Conservation (phyloP, 305 asterid genomes). For the Rubia peregrina region DNA sequence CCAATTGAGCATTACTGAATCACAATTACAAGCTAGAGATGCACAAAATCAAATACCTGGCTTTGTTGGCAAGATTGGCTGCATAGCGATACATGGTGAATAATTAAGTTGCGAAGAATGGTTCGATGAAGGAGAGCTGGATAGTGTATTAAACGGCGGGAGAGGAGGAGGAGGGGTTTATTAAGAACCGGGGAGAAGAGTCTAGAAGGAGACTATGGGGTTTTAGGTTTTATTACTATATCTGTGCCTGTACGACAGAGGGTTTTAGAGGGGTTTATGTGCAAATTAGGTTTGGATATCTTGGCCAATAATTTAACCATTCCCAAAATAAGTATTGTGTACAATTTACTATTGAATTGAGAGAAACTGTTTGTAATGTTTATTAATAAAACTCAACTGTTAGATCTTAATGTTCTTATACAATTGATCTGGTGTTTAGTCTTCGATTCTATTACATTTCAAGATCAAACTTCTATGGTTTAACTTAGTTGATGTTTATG, state of each 20-base stretch:
- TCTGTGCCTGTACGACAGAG: neutral
- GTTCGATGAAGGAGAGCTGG: neutral
- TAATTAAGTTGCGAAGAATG: neutral
- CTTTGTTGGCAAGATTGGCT: conserved; percentile 41
- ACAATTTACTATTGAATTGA: too few relatives aligned
- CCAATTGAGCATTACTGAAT: neutral
- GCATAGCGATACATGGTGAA: conserved; percentile 37
- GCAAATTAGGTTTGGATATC: neutral
- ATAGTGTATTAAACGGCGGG: neutral
- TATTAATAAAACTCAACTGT: too few relatives aligned
- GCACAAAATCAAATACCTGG: conserved; percentile 27
- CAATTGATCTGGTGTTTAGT: too few relatives aligned
- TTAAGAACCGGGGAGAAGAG: conserved; percentile 25
- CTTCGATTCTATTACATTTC: too few relatives aligned
- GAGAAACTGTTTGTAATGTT: too few relatives aligned
- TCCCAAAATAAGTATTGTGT: neutral
- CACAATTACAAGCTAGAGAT: neutral
- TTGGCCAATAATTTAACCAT: neutral
- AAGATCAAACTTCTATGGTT: too few relatives aligned
- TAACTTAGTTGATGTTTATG: too few relatives aligned
- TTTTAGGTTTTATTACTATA: conserved; percentile 20
- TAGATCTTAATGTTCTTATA: too few relatives aligned
- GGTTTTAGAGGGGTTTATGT: conserved; percentile 14
- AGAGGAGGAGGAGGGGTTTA: conserved; percentile 6
- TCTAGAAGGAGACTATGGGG: conserved; percentile 34